Percentiles rank a stretch among this genome's conserved stretches.
Conservation (phyloP, 2,329 filamentous ascomycete species). For the Trichoderma aggressivum region DNA sequence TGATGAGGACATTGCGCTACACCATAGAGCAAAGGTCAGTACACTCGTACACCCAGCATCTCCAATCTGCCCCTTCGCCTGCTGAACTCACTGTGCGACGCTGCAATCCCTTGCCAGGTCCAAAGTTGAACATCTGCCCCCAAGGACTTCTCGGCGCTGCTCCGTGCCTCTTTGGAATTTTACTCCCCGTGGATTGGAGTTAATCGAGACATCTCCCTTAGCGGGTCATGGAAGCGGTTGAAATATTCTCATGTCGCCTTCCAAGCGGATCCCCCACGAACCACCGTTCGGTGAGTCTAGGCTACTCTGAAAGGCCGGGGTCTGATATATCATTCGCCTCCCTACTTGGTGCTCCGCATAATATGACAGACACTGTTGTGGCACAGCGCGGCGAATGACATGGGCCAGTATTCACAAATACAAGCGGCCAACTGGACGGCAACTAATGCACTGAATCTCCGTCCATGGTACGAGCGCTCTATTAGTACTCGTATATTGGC, state of each 20-base stretch:
- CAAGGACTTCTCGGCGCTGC: neutral
- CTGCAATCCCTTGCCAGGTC: neutral
- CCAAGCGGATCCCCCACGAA: slow-evolving; percentile 12
- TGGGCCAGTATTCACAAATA: neutral
- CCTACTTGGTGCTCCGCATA: slow-evolving; percentile 1
- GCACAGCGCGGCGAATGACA: neutral
- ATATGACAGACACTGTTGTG: neutral
- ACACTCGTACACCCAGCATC: neutral
- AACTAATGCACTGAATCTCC: neutral
- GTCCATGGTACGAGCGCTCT: neutral
- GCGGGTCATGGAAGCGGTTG: neutral
- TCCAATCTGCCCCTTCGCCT: neutral
- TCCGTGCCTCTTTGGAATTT: neutral
- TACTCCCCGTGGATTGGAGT: neutral
- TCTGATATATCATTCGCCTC: slow-evolving; percentile 3
- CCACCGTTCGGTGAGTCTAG: slow-evolving; percentile 15
- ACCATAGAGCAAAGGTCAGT: neutral
- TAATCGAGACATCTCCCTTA: slow-evolving; percentile 2
- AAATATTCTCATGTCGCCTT: slow-evolving; percentile 16
- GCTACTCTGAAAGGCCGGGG: neutral
- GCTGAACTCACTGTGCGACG: neutral
- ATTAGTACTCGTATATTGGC: neutral
- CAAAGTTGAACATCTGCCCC: neutral
- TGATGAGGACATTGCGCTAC: neutral
- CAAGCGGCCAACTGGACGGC: neutral